Evolutionary conservation across 2,329 filamentous ascomycete genomes (phyloP).

Genomic region (Ceratocystis variospora): DNA sequence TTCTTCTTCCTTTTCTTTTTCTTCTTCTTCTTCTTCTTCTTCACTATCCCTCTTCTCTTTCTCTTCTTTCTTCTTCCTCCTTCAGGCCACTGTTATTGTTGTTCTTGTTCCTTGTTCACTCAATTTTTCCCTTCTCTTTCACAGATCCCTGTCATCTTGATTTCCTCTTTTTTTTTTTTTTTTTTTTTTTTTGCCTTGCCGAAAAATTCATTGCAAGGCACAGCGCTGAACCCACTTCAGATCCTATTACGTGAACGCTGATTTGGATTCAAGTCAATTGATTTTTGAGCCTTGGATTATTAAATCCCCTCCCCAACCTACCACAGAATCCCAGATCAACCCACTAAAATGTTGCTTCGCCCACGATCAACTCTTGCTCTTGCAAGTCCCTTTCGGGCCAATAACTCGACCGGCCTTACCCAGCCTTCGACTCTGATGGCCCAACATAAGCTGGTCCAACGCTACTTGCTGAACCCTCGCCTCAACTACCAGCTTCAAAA

Average conservation of each 20-base stretch:
- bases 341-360: conserved; percentile 14
- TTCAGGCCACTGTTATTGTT: neutral
- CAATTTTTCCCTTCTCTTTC: neutral
- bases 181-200: conserved; percentile 5
- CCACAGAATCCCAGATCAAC: conserved; percentile 3
- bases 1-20: neutral
- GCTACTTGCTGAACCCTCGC: conserved; percentile 13
- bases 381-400: conserved; percentile 10
- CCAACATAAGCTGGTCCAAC: conserved; percentile 12
- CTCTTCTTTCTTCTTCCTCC: neutral
- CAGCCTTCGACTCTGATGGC: conserved; percentile 10
- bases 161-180: conserved; percentile 4
- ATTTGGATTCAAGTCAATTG: conserved; percentile 10
- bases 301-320: neutral
- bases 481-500: conserved; percentile 18
- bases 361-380: conserved; percentile 14
- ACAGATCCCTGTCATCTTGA: conserved; percentile 1
- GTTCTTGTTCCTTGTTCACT: neutral
- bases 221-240: neutral
- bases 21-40: neutral
- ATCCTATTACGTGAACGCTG: conserved; percentile 8
- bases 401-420: conserved; percentile 7
- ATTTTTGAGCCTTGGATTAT: conserved; percentile 13
- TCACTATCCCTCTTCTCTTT: neutral
- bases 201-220: conserved; percentile 9